Percentiles rank a stretch among this genome's conserved stretches.
Evolutionary conservation across 805 yeast species (phyloP).

Genomic region (Scheffersomyces amazonensis): DNA sequence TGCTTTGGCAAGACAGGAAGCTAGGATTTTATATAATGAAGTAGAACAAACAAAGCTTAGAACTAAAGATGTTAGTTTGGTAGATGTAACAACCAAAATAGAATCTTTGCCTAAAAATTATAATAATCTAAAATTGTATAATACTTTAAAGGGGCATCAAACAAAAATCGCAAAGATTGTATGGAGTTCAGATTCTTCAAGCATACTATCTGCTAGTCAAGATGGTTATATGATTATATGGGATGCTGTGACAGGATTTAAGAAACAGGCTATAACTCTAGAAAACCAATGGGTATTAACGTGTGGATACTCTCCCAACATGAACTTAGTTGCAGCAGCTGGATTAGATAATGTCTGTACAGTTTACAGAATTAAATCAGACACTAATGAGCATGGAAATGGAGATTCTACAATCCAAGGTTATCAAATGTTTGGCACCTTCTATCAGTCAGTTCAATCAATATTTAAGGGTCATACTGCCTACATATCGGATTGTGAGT

Average conservation of each 20-base stretch:
- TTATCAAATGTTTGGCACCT: constrained; percentile 10
- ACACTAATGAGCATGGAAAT: constrained; percentile 2
- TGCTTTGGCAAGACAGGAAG: constrained; percentile 40
- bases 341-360: constrained; percentile 82
- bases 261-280: constrained; percentile 65
- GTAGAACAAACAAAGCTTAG: constrained; percentile 41
- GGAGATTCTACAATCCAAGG: not conserved
- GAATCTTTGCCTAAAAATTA: constrained; percentile 27
- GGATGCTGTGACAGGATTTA: constrained; percentile 74
- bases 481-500: constrained; percentile 73
- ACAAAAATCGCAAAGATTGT: constrained; percentile 67
- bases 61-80: constrained; percentile 45
- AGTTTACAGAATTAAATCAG: constrained; percentile 45
- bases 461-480: constrained; percentile 79
- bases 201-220: constrained; percentile 71
- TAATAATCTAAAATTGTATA: constrained; percentile 26
- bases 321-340: constrained; percentile 68
- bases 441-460: constrained; percentile 37
- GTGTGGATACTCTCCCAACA: constrained; percentile 70
- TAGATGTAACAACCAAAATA: constrained; percentile 33
- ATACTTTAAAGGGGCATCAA: constrained; percentile 59
- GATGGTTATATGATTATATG: constrained; percentile 84
- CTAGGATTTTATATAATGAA: constrained; percentile 47
- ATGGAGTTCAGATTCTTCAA: constrained; percentile 65
- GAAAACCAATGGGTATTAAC: constrained; percentile 78